Conservation (phyloP, 148 eudicot genomes). For the Cornus controversa region DNA sequence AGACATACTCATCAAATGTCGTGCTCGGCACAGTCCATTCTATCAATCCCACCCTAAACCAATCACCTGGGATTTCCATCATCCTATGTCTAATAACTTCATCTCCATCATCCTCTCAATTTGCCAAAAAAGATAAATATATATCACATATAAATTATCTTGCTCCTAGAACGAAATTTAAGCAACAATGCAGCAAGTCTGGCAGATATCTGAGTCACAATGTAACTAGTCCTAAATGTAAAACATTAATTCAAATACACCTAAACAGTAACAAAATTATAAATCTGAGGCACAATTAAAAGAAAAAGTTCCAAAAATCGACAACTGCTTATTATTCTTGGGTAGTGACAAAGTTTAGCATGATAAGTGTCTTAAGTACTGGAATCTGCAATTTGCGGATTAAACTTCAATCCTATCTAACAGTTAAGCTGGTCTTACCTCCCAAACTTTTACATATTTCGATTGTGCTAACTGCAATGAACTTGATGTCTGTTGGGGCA, state of each 20-base stretch:
- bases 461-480: slow-evolving; percentile 66
- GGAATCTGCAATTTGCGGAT: not conserved
- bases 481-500: slow-evolving; percentile 58
- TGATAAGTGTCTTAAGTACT: not conserved
- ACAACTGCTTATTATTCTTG: not conserved
- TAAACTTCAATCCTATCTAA: slow-evolving; percentile 1
- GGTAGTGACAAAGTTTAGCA: not conserved
- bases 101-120: not conserved
- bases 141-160: not conserved
- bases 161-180: not conserved
- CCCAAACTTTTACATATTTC: slow-evolving; percentile 91
- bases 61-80: too few species aligned
- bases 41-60: too few species aligned
- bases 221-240: not conserved
- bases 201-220: not conserved
- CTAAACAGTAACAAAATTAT: not conserved
- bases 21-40: too few species aligned
- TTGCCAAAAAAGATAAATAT: not conserved
- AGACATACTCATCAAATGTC: too few species aligned
- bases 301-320: not conserved
- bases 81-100: too few species aligned
- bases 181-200: not conserved
- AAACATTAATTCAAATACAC: not conserved
- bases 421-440: slow-evolving; percentile 45
- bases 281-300: not conserved